Base-by-base conservation (phyloP, 192 early-diverging fungal genomes). In the Dispira parvispora region DNA sequence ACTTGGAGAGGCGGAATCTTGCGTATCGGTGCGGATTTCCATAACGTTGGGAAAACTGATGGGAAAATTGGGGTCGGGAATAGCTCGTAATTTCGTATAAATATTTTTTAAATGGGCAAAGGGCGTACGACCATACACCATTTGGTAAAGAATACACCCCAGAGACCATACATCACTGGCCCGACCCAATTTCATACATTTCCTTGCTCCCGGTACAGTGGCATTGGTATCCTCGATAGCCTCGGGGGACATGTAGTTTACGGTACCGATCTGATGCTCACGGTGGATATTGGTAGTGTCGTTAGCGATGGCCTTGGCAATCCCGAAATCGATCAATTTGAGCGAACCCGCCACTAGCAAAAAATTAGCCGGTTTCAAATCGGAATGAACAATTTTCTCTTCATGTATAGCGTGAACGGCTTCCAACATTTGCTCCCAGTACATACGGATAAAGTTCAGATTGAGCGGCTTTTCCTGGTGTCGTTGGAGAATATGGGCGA, bases 301-400 rank as follows among this genome's bases (percentile, higher is more conserved):
- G 70, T 91, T 91, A 10, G 87, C 79, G 45, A 96, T 92, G 0
- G 84, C 71, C 63, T 94, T 96, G n/a, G 95, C 90, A 67, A 96
- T 96, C 14, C 95, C 95, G 79, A 98, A 98, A 68, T 98, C 95
- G 54, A 96, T 96, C 60, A 98, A 71, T 65, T 96, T 98, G 13
- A 98, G 68, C 14, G 78, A 65, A 3, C 89, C 92, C 45, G 82
- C 80, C 8, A 92, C 88, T 20, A 98, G 65, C 11, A 98, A 67
- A 67, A 96, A 98, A 69, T 98, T 98, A 11, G 94, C 94, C 0
- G 95, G 95, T 68, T 98, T 98, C 27, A 98, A 70, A 65, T 98
- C 93, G 8, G 85, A 80, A 66, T 98, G 95, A 8, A 98, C 84
- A 65, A 98, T 91, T 12, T 85, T 87, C 61, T 82, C 74, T 45